A percentile compares a stretch with the other conserved stretches of the same genome.
Conservation (phyloP, 441 rosid genomes). For the Jatropha podagrica region DNA sequence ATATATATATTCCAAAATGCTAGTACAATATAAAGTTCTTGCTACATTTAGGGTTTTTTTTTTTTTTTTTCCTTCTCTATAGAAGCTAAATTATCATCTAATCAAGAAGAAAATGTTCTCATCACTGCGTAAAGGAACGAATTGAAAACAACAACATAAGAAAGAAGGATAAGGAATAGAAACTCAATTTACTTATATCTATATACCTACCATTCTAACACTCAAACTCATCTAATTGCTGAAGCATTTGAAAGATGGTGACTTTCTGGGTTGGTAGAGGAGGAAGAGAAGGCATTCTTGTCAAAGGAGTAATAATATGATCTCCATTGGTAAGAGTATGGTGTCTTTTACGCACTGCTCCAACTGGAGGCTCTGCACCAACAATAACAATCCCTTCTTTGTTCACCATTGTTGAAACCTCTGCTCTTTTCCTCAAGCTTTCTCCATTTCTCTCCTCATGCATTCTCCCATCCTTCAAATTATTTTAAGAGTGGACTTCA, state of each 20-base stretch:
- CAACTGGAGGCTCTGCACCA: slow-evolving; percentile 38
- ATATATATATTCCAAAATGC: slow-evolving; percentile 13
- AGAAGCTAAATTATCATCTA: slow-evolving; percentile 1
- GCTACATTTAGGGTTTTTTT: not conserved
- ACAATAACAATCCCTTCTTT: slow-evolving; percentile 27
- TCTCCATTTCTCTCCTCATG: slow-evolving; percentile 30
- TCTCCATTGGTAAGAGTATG: slow-evolving; percentile 54
- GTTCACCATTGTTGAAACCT: slow-evolving; percentile 31
- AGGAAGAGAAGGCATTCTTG: slow-evolving; percentile 42
- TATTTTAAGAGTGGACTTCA: not conserved
- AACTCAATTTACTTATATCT: not conserved
- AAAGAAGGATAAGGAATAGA: slow-evolving; percentile 4
- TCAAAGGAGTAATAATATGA: slow-evolving; percentile 28
- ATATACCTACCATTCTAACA: slow-evolving; percentile 21
- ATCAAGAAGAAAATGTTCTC: slow-evolving; percentile 6
- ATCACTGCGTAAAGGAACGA: not conserved
- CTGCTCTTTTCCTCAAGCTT: slow-evolving; percentile 42
- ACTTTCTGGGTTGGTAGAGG: slow-evolving; percentile 35
- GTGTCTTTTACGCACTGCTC: slow-evolving; percentile 77
- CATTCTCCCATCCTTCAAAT: slow-evolving; percentile 32
- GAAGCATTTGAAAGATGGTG: slow-evolving; percentile 60
- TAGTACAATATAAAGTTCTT: slow-evolving; percentile 9
- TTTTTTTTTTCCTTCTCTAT: slow-evolving; percentile 1
- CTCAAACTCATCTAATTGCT: slow-evolving; percentile 50
- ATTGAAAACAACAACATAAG: not conserved